phyloP scores from a whole-genome alignment of 352 stramenopile genomes.

The Plasmopara halstedii region DNA sequence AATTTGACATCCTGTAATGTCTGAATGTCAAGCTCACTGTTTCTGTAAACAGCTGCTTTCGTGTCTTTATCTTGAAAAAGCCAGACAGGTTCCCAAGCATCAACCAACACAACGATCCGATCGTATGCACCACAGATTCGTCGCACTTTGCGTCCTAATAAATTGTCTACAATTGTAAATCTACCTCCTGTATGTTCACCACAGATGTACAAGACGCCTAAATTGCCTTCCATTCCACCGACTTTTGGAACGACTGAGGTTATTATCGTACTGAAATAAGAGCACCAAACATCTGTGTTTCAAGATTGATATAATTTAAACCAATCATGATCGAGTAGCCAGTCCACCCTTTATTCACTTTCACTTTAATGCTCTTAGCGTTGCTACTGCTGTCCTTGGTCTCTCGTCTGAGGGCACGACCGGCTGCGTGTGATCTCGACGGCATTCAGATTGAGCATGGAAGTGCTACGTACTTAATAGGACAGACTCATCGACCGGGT shows the following conservation, averaged over 20 bases:
- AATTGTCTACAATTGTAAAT: slow-evolving; percentile 18
- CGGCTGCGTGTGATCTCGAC: slow-evolving; percentile 31
- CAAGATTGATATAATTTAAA: slow-evolving; percentile 1
- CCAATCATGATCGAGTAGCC: slow-evolving; percentile 21
- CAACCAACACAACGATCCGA: slow-evolving; percentile 42
- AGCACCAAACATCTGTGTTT: too few relatives aligned
- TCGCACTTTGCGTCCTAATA: slow-evolving; percentile 41
- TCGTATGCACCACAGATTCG: slow-evolving; percentile 42
- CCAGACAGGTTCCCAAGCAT: slow-evolving; percentile 49
- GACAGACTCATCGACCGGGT: slow-evolving; percentile 30
- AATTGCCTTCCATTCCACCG: background rate
- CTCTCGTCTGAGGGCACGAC: slow-evolving; percentile 4
- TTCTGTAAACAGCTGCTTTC: background rate
- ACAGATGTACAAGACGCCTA: slow-evolving; percentile 23
- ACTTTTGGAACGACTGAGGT: too few relatives aligned
- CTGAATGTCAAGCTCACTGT: slow-evolving; percentile 3
- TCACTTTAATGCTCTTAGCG: slow-evolving; percentile 1
- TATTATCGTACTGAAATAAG: too few relatives aligned
- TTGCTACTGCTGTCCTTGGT: slow-evolving; percentile 12
- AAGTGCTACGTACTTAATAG: slow-evolving; percentile 44
- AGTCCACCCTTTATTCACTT: slow-evolving; percentile 9
- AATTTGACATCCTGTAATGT: slow-evolving; percentile 42
- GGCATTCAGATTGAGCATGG: slow-evolving; percentile 35
- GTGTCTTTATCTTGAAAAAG: background rate
- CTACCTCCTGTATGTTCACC: slow-evolving; percentile 27